These are phyloP conservation scores for Cyclocybe cylindracea DNA, from an alignment of 768 basidiomycete species.

Conservation along the genomic window DNA sequence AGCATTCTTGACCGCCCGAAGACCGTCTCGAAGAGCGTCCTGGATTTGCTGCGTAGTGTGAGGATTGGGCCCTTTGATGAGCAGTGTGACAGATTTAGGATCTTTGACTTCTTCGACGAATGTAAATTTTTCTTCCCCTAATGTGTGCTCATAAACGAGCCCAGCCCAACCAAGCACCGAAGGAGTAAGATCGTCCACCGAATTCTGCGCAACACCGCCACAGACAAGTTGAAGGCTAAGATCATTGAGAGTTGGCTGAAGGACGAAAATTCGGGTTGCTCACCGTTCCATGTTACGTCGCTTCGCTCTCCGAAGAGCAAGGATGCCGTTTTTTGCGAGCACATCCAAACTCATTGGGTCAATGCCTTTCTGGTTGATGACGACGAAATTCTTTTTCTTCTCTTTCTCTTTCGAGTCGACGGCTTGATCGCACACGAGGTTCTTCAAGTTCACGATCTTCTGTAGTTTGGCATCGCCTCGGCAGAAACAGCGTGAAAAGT, in stretches of 20 bases:
- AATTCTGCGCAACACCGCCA: constrained; percentile 96
- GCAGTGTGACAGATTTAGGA: constrained; percentile 92
- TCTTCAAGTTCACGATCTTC: constrained; percentile 97
- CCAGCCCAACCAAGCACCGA: constrained; percentile 96
- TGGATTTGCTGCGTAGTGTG: constrained; percentile 97
- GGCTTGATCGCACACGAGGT: constrained; percentile 92
- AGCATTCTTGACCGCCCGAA: constrained; percentile 95
- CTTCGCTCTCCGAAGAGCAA: constrained; percentile 94
- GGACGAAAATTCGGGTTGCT: constrained; percentile 15
- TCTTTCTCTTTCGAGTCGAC: constrained; percentile 83
- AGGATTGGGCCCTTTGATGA: constrained; percentile 97
- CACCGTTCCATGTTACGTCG: constrained; percentile 98
- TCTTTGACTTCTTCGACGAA: constrained; percentile 96
- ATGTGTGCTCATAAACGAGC: constrained; percentile 97
- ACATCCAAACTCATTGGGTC: constrained; percentile 96
- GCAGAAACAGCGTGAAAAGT: no score
- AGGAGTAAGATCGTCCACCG: constrained; percentile 93
- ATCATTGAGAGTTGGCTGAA: constrained; percentile 2
- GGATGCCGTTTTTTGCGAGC: constrained; percentile 93
- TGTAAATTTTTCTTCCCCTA: constrained; percentile 98
- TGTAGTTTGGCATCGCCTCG: constrained; percentile 93
- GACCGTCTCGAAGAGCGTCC: constrained; percentile 96
- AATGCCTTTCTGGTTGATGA: constrained; percentile 99
- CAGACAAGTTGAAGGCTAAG: constrained; percentile 87
- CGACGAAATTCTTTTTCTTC: constrained; percentile 84